phyloP scores from a whole-genome alignment of 2,329 filamentous ascomycete species.

The Epichloe aotearoae region DNA sequence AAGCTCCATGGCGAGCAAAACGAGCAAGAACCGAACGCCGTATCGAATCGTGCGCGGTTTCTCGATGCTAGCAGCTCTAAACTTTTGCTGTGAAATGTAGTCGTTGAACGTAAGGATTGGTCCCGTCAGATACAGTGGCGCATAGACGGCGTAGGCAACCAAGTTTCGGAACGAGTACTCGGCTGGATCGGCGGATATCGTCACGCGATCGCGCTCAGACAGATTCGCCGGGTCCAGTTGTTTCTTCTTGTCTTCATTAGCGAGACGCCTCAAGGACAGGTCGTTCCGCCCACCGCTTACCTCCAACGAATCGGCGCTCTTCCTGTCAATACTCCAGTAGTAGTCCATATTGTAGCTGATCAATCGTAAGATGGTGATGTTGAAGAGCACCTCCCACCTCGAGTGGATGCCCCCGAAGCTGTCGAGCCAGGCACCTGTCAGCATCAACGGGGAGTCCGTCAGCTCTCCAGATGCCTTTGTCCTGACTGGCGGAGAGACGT shows the following conservation, averaged over 20 bases:
- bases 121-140: constrained; percentile 81
- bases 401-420: constrained; percentile 68
- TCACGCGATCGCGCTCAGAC: constrained; percentile 77
- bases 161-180: constrained; percentile 81
- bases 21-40: constrained; percentile 65
- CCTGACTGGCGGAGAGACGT: constrained; percentile 24
- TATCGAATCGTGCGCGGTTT: constrained; percentile 63
- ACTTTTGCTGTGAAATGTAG: constrained; percentile 76
- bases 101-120: constrained; percentile 98
- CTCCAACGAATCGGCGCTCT: constrained; percentile 58
- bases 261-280: constrained; percentile 5
- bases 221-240: constrained; percentile 79
- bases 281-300: constrained; percentile 38
- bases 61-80: constrained; percentile 59
- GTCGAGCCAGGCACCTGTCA: constrained; percentile 63
- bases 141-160: constrained; percentile 78
- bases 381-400: constrained; percentile 96
- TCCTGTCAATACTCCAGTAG: constrained; percentile 71
- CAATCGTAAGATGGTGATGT: constrained; percentile 79
- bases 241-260: constrained; percentile 86
- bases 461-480: neutral
- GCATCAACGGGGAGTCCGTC: constrained; percentile 31
- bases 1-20: constrained; percentile 79
- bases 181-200: constrained; percentile 53
- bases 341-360: constrained; percentile 97